Conservation (phyloP, 768 basidiomycete genomes). For the Lactarius psammicola region DNA sequence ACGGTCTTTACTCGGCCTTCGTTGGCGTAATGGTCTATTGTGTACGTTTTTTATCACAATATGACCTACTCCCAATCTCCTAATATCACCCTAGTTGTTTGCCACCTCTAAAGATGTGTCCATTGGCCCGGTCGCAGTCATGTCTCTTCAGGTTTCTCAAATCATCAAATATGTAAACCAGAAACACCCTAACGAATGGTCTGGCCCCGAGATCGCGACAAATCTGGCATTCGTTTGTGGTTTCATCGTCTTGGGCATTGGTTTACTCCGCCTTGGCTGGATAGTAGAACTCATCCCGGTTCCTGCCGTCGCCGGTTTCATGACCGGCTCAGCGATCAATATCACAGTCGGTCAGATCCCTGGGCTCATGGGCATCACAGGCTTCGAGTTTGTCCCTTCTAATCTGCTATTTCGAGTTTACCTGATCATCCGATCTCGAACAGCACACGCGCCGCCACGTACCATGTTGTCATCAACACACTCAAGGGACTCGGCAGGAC, state of each 20-base stretch:
- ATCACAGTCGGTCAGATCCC: constrained; percentile 89
- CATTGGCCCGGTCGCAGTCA: constrained; percentile 99
- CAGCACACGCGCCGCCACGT: constrained; percentile 84
- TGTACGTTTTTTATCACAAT: constrained; percentile 42
- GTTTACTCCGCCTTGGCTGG: constrained; percentile 89
- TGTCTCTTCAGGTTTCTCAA: constrained; percentile 85
- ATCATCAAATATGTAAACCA: constrained; percentile 68
- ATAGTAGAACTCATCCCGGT: constrained; percentile 91
- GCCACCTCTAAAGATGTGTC: constrained; percentile 98
- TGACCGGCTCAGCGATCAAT: constrained; percentile 97
- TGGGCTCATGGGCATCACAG: constrained; percentile 81
- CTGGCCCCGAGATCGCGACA: constrained; percentile 74
- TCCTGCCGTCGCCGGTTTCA: constrained; percentile 84
- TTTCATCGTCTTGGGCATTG: constrained; percentile 88
- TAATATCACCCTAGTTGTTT: constrained; percentile 60
- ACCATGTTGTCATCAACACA: constrained; percentile 88
- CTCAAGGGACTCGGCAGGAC: constrained; percentile 76
- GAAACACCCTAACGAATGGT: constrained; percentile 55
- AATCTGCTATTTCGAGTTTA: not conserved
- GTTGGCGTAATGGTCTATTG: constrained; percentile 84
- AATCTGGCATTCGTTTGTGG: constrained; percentile 84
- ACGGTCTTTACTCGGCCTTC: constrained; percentile 93
- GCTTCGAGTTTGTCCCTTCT: constrained; percentile 62
- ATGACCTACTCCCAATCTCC: constrained; percentile 1
- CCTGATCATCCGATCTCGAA: constrained; percentile 17